These are phyloP conservation scores for Seminavis robusta DNA, from an alignment of 108 stramenopile species.

Conservation along the genomic window DNA sequence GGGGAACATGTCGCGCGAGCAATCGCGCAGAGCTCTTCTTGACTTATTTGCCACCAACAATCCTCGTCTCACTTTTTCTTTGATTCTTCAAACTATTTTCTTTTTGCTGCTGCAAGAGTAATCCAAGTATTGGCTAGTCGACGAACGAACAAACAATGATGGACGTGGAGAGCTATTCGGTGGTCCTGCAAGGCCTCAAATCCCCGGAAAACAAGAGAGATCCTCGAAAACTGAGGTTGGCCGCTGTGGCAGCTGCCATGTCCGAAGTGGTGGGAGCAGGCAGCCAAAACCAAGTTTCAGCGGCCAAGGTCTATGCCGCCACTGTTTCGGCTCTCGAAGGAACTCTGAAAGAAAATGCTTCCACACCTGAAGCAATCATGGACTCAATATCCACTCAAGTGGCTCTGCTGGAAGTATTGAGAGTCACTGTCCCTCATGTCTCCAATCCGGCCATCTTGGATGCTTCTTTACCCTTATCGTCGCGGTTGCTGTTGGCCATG, in stretches of 20 bases:
- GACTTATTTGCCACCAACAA: no score
- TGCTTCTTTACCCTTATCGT: constrained; percentile 41
- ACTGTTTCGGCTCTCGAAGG: constrained; percentile 45
- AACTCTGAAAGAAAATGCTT: constrained; percentile 14
- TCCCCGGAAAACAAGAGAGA: constrained; percentile 15
- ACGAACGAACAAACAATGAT: no score
- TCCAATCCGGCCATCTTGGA: constrained; percentile 24
- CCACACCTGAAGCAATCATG: constrained; percentile 7
- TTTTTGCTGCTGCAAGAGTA: no score
- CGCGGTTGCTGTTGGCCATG: constrained; percentile 48
- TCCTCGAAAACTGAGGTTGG: constrained; percentile 39
- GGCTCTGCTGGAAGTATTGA: constrained; percentile 57
- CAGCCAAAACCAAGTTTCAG: constrained; percentile 1
- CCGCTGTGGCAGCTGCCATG: constrained; percentile 39
- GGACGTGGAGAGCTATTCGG: neutral
- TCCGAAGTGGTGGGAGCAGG: constrained; percentile 19
- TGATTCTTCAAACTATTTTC: no score
- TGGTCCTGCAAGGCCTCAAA: constrained; percentile 1
- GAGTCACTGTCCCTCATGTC: constrained; percentile 44
- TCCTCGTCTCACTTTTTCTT: no score
- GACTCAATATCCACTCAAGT: constrained; percentile 42
- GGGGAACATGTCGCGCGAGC: no score
- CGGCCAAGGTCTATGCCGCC: constrained; percentile 26
- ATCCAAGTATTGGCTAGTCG: no score
- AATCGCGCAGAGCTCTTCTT: no score